These are phyloP conservation scores for Lactifluus echinatus DNA, from an alignment of 768 basidiomycete genomes.

Conservation along the genomic window DNA sequence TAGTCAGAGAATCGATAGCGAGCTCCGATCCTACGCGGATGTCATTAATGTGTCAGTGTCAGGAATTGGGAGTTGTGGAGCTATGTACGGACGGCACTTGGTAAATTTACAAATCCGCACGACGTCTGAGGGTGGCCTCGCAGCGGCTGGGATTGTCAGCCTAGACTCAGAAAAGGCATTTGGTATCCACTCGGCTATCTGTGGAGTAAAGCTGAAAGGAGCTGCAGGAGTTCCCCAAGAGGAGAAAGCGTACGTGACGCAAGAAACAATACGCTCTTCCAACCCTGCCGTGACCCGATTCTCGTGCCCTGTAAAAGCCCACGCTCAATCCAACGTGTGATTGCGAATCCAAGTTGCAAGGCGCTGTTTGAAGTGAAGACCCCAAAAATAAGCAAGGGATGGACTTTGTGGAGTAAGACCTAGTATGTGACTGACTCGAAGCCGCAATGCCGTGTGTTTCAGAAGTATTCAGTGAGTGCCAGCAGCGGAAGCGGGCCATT, in stretches of 20 bases:
- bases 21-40: neutral
- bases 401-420: neutral
- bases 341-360: neutral
- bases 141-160: no score
- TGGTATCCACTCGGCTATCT: neutral
- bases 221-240: neutral
- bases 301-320: neutral
- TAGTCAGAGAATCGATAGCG: neutral
- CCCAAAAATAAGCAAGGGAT: neutral
- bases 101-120: neutral
- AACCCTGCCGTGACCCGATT: no score
- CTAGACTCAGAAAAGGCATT: neutral
- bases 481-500: neutral
- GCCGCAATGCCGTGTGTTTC: no score
- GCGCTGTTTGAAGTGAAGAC: neutral
- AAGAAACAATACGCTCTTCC: no score
- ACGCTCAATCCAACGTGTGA: neutral
- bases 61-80: neutral
- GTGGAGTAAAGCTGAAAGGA: neutral
- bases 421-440: neutral
- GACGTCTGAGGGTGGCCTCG: no score
- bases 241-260: no score
- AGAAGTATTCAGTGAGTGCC: neutral
- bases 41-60: neutral
- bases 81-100: neutral